Conservation (phyloP, 2,329 filamentous ascomycete genomes). For the Exserohilum rostratum region DNA sequence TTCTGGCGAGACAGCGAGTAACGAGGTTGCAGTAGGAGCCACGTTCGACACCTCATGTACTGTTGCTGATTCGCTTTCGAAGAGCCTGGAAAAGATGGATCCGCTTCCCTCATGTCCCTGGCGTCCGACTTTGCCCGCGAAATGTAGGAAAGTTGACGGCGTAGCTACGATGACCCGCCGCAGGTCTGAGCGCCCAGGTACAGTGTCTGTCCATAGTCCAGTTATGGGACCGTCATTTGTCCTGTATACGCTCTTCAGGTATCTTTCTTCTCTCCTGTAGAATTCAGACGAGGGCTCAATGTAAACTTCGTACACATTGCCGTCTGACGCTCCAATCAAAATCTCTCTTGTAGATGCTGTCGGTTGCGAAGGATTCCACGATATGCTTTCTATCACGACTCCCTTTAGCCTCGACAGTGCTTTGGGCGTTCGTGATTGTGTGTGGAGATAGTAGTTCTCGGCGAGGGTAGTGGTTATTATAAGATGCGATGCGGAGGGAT, state of each 20-base stretch:
- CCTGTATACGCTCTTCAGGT: slow-evolving; percentile 82
- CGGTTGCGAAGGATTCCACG: slow-evolving; percentile 92
- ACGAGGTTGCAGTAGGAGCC: slow-evolving; percentile 65
- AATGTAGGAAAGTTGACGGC: slow-evolving; percentile 76
- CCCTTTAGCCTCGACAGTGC: slow-evolving; percentile 81
- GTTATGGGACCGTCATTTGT: slow-evolving; percentile 82
- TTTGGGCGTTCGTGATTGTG: slow-evolving; percentile 87
- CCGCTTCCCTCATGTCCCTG: slow-evolving; percentile 77
- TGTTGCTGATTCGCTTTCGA: slow-evolving; percentile 82
- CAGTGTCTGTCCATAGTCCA: slow-evolving; percentile 81
- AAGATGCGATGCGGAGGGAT: slow-evolving; percentile 93
- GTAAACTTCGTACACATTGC: slow-evolving; percentile 91
- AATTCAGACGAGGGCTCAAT: slow-evolving; percentile 95
- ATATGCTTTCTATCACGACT: slow-evolving; percentile 84
- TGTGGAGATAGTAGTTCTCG: slow-evolving; percentile 98
- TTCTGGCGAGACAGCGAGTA: slow-evolving; percentile 79
- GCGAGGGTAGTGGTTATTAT: slow-evolving; percentile 88
- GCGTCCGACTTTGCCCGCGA: slow-evolving; percentile 76
- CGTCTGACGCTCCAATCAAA: slow-evolving; percentile 87
- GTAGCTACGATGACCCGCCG: slow-evolving; percentile 82
- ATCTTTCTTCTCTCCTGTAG: slow-evolving; percentile 93
- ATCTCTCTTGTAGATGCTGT: slow-evolving; percentile 96
- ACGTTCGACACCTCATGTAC: slow-evolving; percentile 73
- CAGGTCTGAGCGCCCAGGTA: slow-evolving; percentile 71
- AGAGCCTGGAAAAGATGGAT: slow-evolving; percentile 84